Conservation (phyloP, 2,329 filamentous ascomycete species). For the Monosporascus sp. region DNA sequence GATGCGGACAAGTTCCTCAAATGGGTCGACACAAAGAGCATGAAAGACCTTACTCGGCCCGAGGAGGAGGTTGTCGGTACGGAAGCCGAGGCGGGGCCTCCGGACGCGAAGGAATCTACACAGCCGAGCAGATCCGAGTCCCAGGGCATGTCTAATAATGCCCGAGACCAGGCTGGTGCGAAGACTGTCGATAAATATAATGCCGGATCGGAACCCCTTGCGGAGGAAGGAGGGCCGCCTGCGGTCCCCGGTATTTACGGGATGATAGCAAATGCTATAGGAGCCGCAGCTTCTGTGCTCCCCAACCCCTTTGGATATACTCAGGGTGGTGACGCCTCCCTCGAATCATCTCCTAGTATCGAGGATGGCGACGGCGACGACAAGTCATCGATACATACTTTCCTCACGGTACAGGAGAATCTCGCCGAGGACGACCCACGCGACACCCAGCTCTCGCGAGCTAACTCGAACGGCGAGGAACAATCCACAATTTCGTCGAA, state of each 20-base stretch:
- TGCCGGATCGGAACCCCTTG: slow-evolving; percentile 12
- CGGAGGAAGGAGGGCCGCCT: slow-evolving; percentile 22
- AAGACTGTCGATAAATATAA: slow-evolving; percentile 8
- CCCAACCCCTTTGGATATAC: slow-evolving; percentile 27
- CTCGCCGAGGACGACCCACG: background rate
- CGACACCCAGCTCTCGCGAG: slow-evolving; percentile 13
- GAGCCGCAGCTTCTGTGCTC: slow-evolving; percentile 42
- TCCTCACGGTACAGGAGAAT: slow-evolving; percentile 41
- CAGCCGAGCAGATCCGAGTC: background rate
- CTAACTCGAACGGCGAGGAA: slow-evolving; percentile 12
- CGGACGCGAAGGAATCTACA: slow-evolving; percentile 22
- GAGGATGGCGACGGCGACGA: slow-evolving; percentile 30
- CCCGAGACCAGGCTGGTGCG: slow-evolving; percentile 10
- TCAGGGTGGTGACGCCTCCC: slow-evolving; percentile 25
- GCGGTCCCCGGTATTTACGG: slow-evolving; percentile 47
- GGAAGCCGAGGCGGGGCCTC: slow-evolving; percentile 15
- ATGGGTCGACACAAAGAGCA: slow-evolving; percentile 52
- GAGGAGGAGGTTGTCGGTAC: slow-evolving; percentile 12
- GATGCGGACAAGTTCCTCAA: slow-evolving; percentile 79
- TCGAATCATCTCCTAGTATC: slow-evolving; percentile 10
- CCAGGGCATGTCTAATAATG: slow-evolving; percentile 5
- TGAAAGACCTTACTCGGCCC: slow-evolving; percentile 28
- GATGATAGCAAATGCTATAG: slow-evolving; percentile 49
- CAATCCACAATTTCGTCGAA: slow-evolving; percentile 32
- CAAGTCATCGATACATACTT: slow-evolving; percentile 43